Percentiles rank a stretch among this genome's conserved stretches.
Conservation (phyloP, 1,139 yeast species). For the Hanseniaspora uvarum region DNA sequence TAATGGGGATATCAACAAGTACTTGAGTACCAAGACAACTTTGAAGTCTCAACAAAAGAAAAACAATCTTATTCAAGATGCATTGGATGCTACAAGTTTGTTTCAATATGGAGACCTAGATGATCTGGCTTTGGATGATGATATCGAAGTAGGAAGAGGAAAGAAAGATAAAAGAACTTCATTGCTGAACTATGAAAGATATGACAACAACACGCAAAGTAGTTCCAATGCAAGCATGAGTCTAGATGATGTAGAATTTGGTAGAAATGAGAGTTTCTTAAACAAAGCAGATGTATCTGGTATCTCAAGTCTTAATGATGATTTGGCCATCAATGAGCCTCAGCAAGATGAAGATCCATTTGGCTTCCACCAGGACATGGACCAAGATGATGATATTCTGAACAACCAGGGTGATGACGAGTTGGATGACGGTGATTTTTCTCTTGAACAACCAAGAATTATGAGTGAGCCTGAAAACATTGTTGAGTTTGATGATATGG, state of each 20-base stretch:
- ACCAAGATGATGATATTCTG: slow-evolving; percentile 1
- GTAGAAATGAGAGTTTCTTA: slow-evolving; percentile 36
- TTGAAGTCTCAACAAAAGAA: slow-evolving; percentile 18
- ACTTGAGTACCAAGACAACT: slow-evolving; percentile 15
- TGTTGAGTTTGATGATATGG: slow-evolving; percentile 16
- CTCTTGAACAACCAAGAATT: slow-evolving; percentile 23
- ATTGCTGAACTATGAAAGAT: slow-evolving; percentile 6
- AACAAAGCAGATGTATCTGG: slow-evolving; percentile 12
- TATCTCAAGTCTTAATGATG: background rate
- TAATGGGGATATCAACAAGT: slow-evolving; percentile 12
- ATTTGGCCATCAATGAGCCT: background rate
- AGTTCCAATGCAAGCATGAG: background rate
- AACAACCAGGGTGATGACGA: slow-evolving; percentile 6
- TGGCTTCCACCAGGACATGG: slow-evolving; percentile 2
- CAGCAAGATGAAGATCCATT: slow-evolving; percentile 3
- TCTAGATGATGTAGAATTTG: slow-evolving; percentile 41
- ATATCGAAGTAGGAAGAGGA: slow-evolving; percentile 23
- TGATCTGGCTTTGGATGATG: slow-evolving; percentile 26
- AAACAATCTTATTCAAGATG: slow-evolving; percentile 22
- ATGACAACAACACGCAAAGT: slow-evolving; percentile 13
- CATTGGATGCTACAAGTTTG: slow-evolving; percentile 20
- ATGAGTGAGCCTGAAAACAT: slow-evolving; percentile 21
- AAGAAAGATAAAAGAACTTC: slow-evolving; percentile 16
- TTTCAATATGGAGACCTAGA: slow-evolving; percentile 19
- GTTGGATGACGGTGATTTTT: slow-evolving; percentile 9